Evolutionary conservation across 2,329 filamentous ascomycete genomes (phyloP), one percentile per base, ranked within the genome.

Genomic region (Massarina eburnea): DNA sequence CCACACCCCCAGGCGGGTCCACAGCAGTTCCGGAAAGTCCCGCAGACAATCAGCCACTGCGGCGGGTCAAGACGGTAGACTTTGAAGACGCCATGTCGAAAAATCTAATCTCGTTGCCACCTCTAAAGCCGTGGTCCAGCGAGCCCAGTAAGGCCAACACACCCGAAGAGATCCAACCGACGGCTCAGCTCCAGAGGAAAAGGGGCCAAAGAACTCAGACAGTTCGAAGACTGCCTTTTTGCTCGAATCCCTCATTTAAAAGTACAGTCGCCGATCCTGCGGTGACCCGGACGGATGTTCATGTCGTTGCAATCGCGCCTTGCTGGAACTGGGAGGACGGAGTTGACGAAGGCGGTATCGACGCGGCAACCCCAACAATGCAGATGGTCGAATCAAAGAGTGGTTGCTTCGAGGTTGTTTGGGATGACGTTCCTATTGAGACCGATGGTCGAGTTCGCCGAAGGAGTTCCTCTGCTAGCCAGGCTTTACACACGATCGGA

Each of bases 241-340:
- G 37, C 41, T 55, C 52, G 4, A 48, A 43, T 12, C 48, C 47
- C 5, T 46, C 27, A 17, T 36, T 35, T 7, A 70, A 62, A 41
- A 55, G 64, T 33, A 52, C 26, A 18, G 46, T 43, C 18, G 67
- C 64, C 17, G 54, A 57, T 24, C 51, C 64, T 18, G 65, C 63
- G 5, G 44, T 61, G 6, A 71, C 67, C 4, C 52, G 58, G 4
- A 64, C 68, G 1, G 66, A 67, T 46, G 65, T 70, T 3, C 67
- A 70, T 43, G 59, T 68, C 17, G 52, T 70, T 24, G 56, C 64
- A 3, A 55, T 62, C 26, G 43, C 62, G 14, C 61, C 62, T 4
- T 51, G 54, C 2, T 51, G 45, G 50, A 41, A 18, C 18, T 18
- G 37, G 2, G 43, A 40, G 1, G 43, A 45, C 5, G 9, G 26